Base-by-base conservation (phyloP, 2,329 filamentous ascomycete genomes). In the Cordyceps fumosorosea region DNA sequence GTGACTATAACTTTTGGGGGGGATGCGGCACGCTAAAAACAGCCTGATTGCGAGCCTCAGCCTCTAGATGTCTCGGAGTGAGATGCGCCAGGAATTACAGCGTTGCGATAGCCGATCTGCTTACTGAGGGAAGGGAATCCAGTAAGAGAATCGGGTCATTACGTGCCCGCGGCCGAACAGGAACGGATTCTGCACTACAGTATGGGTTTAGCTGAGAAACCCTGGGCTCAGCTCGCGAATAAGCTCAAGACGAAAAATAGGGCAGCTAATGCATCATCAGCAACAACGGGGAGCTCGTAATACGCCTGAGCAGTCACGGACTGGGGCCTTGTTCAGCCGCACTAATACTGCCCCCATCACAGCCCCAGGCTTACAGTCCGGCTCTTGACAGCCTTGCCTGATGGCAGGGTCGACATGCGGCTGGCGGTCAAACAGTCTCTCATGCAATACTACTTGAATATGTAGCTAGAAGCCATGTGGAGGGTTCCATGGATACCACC, bases 181-280 rank as follows among this genome's bases (percentile, higher is more conserved):
- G 7, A 2, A 55, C 14, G 10, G 16, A 29, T 29, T 12, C 8
- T 44, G 14, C 14, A 40, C 16, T 11, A 44, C 16, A n/a, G 6
- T 7, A 29, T 16, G 2, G 52, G 34, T 12, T 22, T 18, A 42
- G 52, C 52, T 53, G 20, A 42, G 29, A 20, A 20, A 3, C 7
- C 18, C 22, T 14, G 24, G 42, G 5, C 37, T 29, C 40, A 20
- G 40, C 40, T n/a, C 37, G 18, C 18, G 18, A 26, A 56, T 56
- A 56, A 56, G 54, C 40, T 45, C 5, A 45, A 45, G 6, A 45
- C 14, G 1, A 18, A 20, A 56, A 32, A 14, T 2, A 10, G 5
- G 52, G 20, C 34, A 11, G 18, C 40, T 56, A 44, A 56, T 56
- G 54, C 54, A 56, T 56, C 54, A 44, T 56, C 54, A 56, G 54